phyloP scores from a whole-genome alignment of 2,329 filamentous ascomycete species.

The Neofusicoccum umdonicola region DNA sequence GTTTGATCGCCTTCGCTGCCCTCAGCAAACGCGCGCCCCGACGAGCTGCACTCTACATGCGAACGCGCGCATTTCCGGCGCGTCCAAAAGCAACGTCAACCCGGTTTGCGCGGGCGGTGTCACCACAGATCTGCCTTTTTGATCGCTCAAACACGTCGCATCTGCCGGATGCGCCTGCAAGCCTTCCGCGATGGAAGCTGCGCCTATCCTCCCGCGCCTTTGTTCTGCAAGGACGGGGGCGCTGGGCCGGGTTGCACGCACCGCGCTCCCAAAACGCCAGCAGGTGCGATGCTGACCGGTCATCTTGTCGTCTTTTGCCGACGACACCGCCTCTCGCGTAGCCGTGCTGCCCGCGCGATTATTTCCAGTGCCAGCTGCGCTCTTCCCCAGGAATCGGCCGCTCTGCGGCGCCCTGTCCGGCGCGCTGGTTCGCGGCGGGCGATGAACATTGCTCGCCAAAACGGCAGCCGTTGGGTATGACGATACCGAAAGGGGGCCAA shows the following conservation, averaged over 20 bases:
- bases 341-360: background rate
- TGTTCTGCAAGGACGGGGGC: constrained; percentile 16
- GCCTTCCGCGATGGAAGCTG: constrained; percentile 16
- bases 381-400: constrained; percentile 17
- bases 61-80: constrained; percentile 1
- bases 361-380: background rate
- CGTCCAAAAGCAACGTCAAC: constrained; percentile 14
- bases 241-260: constrained; percentile 6
- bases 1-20: constrained; percentile 25
- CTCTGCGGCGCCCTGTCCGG: constrained; percentile 2
- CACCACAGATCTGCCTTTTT: constrained; percentile 10
- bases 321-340: background rate
- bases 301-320: background rate
- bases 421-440: background rate
- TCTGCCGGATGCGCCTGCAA: constrained; percentile 18
- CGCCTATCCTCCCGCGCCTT: constrained; percentile 16
- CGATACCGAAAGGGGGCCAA: constrained; percentile 8
- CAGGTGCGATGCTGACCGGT: background rate
- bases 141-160: constrained; percentile 16
- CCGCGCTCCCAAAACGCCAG: background rate
- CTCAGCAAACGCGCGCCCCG: background rate
- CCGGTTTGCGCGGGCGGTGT: constrained; percentile 14
- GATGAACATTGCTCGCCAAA: constrained; percentile 1
- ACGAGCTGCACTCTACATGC: constrained; percentile 3
- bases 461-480: background rate